phyloP scores from a whole-genome alignment of 176 grass and related monocot species.

The Lolium multiflorum region DNA sequence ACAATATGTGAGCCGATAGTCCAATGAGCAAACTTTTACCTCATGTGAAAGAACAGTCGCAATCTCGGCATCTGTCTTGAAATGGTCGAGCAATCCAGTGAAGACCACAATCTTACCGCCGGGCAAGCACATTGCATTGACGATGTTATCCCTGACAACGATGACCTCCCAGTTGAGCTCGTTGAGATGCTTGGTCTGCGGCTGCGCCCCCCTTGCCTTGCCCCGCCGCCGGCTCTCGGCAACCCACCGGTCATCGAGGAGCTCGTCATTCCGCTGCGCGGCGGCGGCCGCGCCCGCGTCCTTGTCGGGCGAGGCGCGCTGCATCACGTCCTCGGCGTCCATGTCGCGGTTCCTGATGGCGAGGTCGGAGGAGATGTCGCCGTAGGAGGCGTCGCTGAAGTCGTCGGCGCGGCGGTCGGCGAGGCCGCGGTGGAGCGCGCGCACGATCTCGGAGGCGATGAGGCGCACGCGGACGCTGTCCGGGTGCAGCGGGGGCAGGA shows the following conservation, averaged over 20 bases:
- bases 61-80: conserved; percentile 78
- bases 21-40: conserved; percentile 41
- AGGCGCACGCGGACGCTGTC: conserved; percentile 86
- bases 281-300: conserved; percentile 19
- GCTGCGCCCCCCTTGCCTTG: conserved; percentile 44
- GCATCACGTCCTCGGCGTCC: conserved; percentile 26
- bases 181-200: conserved; percentile 68
- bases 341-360: conserved; percentile 40
- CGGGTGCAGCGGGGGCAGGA: conserved; percentile 88
- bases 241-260: conserved; percentile 89
- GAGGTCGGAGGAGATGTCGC: conserved; percentile 45
- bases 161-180: conserved; percentile 92
- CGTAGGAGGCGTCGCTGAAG: conserved; percentile 50
- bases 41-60: conserved; percentile 90
- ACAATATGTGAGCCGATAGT: background rate
- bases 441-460: conserved; percentile 78
- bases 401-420: conserved; percentile 39
- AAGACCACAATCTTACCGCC: conserved; percentile 93
- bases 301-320: conserved; percentile 36
- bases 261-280: conserved; percentile 73
- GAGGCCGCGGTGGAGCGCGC: conserved; percentile 73
- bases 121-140: conserved; percentile 89
- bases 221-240: conserved; percentile 61
- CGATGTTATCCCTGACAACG: conserved; percentile 67
- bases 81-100: conserved; percentile 85